Percentiles rank a stretch among this genome's conserved stretches.
These are phyloP conservation scores for Tephrocybe sp. DNA, from an alignment of 768 basidiomycete genomes.

Conservation along the genomic window DNA sequence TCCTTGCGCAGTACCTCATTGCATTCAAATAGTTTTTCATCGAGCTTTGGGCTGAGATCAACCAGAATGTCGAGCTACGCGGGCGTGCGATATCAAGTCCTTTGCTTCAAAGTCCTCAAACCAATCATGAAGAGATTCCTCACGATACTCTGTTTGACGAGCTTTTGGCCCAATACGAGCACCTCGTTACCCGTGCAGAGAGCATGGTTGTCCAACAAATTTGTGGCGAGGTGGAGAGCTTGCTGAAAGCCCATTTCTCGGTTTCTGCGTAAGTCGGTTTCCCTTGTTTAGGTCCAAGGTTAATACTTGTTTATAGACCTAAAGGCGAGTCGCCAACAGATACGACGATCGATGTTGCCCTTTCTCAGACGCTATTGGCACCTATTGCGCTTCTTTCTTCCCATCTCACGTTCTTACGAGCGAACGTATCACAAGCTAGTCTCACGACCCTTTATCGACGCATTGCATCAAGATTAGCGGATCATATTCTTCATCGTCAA, in stretches of 20 bases:
- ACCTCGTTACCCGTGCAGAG: slow-evolving; percentile 68
- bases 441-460: slow-evolving; percentile 71
- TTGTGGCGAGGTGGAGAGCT: slow-evolving; percentile 75
- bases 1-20: not conserved
- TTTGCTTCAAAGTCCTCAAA: slow-evolving; percentile 46
- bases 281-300: not conserved
- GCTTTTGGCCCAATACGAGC: slow-evolving; percentile 61
- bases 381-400: slow-evolving; percentile 81
- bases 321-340: slow-evolving; percentile 15
- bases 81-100: slow-evolving; percentile 45
- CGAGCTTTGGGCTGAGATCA: slow-evolving; percentile 84
- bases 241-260: slow-evolving; percentile 72
- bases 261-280: slow-evolving; percentile 36
- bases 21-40: slow-evolving; percentile 75
- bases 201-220: slow-evolving; percentile 86
- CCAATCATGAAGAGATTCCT: slow-evolving; percentile 30
- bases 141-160: slow-evolving; percentile 79
- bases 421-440: slow-evolving; percentile 55
- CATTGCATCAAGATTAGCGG: slow-evolving; percentile 64
- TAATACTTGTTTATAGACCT: slow-evolving; percentile 13
- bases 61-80: slow-evolving; percentile 54
- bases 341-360: slow-evolving; percentile 36
- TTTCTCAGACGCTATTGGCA: slow-evolving; percentile 70
- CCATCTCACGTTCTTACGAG: slow-evolving; percentile 66
- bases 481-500: slow-evolving; percentile 81